phyloP scores from a whole-genome alignment of 2,329 filamentous ascomycete species.

The Clonostachys rosea region DNA sequence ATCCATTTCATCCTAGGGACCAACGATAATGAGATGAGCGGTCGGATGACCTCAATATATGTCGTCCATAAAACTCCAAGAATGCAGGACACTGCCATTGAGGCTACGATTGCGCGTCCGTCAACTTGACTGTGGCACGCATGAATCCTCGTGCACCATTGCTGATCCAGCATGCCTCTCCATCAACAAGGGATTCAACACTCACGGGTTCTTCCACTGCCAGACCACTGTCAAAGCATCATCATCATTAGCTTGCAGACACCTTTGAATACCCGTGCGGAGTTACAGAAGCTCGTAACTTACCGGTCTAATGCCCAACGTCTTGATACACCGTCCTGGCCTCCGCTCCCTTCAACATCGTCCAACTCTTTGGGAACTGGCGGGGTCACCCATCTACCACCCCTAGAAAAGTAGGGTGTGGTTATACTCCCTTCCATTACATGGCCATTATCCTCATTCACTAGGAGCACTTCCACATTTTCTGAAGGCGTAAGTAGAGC shows the following conservation, averaged over 20 bases:
- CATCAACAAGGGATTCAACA: conserved; percentile 57
- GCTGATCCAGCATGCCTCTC: conserved; percentile 83
- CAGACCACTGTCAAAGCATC: conserved; percentile 37
- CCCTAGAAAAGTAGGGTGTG: conserved; percentile 75
- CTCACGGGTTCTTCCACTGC: conserved; percentile 61
- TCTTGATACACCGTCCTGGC: conserved; percentile 77
- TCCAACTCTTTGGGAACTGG: conserved; percentile 41
- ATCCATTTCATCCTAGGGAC: too few relatives aligned
- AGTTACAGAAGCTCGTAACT: conserved; percentile 8
- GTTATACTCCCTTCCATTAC: conserved; percentile 85
- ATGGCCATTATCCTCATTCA: conserved; percentile 53
- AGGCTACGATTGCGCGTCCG: too few relatives aligned
- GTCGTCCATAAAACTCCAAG: too few relatives aligned
- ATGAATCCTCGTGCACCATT: conserved; percentile 79
- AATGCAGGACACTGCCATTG: too few relatives aligned
- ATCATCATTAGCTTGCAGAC: conserved; percentile 1
- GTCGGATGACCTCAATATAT: too few relatives aligned
- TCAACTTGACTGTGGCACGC: neutral
- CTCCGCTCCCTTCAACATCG: conserved; percentile 33
- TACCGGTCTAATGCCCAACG: conserved; percentile 75
- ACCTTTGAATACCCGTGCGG: neutral
- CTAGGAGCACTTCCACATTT: conserved; percentile 69
- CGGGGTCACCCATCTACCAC: conserved; percentile 76
- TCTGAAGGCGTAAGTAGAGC: conserved; percentile 47
- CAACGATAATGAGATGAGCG: too few relatives aligned